phyloP scores from a whole-genome alignment of 2,329 filamentous ascomycete species.

The Ceratocystiopsis brevicomis region DNA sequence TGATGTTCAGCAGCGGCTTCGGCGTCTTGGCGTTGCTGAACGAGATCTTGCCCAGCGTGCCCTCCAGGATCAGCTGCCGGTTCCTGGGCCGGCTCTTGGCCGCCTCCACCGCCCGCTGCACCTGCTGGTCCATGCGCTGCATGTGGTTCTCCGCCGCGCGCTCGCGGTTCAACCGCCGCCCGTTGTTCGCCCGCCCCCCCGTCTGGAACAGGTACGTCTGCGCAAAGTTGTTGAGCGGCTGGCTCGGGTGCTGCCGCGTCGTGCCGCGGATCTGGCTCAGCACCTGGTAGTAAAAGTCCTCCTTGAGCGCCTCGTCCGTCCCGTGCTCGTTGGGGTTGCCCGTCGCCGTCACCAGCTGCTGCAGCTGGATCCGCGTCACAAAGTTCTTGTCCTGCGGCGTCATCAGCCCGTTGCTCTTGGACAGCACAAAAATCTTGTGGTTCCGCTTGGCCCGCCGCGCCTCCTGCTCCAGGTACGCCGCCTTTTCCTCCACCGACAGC shows the following conservation, averaged over 20 bases:
- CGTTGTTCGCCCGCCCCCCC: conserved; percentile 56
- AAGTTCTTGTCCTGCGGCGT: conserved; percentile 99
- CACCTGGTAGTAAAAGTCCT: conserved; percentile 98
- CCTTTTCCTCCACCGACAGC: conserved; percentile 68
- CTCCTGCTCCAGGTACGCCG: conserved; percentile 71
- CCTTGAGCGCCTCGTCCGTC: conserved; percentile 60
- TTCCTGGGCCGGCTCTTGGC: conserved; percentile 97
- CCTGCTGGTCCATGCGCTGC: conserved; percentile 98
- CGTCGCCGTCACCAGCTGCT: conserved; percentile 84
- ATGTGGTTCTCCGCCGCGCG: conserved; percentile 89
- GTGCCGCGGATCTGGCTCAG: conserved; percentile 85
- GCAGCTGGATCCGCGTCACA: conserved; percentile 90
- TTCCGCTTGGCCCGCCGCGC: conserved; percentile 91
- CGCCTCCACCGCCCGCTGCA: conserved; percentile 88
- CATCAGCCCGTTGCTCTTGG: conserved; percentile 92
- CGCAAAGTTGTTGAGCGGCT: conserved; percentile 87
- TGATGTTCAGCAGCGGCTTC: conserved; percentile 87
- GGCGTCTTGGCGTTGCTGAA: conserved; percentile 98
- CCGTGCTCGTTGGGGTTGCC: conserved; percentile 68
- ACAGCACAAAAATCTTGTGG: conserved; percentile 89
- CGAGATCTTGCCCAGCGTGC: conserved; percentile 90
- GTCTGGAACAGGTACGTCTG: conserved; percentile 97
- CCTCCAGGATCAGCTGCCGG: conserved; percentile 89
- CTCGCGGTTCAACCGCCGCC: conserved; percentile 41
- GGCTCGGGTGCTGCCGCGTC: conserved; percentile 75